phyloP scores from a whole-genome alignment of 257 asterid species.

The Solanum gracilifrons region DNA sequence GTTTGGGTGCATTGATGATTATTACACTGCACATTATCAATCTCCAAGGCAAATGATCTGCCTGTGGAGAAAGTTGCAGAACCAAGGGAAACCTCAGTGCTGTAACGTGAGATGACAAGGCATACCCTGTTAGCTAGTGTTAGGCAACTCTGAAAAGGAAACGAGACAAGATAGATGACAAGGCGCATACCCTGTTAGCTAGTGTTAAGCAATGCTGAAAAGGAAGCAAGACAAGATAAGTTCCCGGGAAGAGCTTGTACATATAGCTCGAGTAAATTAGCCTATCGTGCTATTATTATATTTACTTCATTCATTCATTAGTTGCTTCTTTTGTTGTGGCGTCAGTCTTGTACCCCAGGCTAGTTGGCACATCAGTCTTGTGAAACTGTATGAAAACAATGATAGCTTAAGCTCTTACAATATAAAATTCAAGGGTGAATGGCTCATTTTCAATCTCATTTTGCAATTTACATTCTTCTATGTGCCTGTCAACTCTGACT shows the following conservation, averaged over 20 bases:
- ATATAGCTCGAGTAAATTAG: background rate
- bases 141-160: background rate
- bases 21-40: constrained; percentile 83
- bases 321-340: background rate
- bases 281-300: background rate
- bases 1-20: constrained; percentile 76
- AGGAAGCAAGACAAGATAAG: background rate
- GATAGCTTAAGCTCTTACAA: background rate
- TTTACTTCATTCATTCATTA: background rate
- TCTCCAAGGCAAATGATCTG: constrained; percentile 96
- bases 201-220: background rate
- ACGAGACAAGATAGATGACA: constrained; percentile 26
- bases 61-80: constrained; percentile 66
- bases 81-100: constrained; percentile 54
- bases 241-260: constrained; percentile 1
- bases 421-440: background rate
- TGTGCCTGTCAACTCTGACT: background rate
- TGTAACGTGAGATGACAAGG: constrained; percentile 73
- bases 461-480: background rate
- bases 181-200: background rate
- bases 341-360: background rate
- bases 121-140: background rate
- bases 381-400: background rate
- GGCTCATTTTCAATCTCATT: background rate
- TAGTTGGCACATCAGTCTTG: background rate